phyloP scores from a whole-genome alignment of 1,139 yeast genomes.

The Saccharomyces pastorianus region DNA sequence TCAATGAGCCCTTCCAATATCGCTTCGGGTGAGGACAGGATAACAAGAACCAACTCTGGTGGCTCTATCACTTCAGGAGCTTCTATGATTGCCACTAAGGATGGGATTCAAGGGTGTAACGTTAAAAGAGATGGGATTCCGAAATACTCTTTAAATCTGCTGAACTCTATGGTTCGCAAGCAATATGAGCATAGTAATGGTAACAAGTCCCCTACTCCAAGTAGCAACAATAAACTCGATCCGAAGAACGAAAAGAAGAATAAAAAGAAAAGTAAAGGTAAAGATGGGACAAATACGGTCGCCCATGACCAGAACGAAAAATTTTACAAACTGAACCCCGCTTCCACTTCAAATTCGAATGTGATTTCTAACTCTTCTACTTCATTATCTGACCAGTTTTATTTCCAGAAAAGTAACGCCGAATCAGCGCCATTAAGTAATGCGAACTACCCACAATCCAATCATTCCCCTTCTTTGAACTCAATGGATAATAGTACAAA shows the following conservation, averaged over 20 bases:
- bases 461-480: not conserved
- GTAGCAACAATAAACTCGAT: not conserved
- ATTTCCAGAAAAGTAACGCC: not conserved
- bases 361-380: not conserved
- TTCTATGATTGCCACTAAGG: conserved; percentile 67
- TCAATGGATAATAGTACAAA: not conserved
- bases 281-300: not conserved
- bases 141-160: conserved; percentile 27
- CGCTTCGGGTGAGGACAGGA: conserved; percentile 12
- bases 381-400: not conserved
- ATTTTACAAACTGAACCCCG: not conserved
- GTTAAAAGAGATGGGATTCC: conserved; percentile 41
- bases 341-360: not conserved
- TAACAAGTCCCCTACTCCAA: conserved; percentile 6
- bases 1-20: conserved; percentile 10
- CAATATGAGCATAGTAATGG: conserved; percentile 11
- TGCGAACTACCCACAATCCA: not conserved
- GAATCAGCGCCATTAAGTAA: not conserved
- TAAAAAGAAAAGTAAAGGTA: not conserved
- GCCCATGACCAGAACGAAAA: not conserved
- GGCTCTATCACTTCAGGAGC: conserved; percentile 40
- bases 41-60: conserved; percentile 49
- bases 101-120: conserved; percentile 60
- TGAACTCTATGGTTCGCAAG: conserved; percentile 28
- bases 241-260: not conserved